Percentiles rank a stretch among this genome's conserved stretches.
phyloP scores from a whole-genome alignment of 371 early-diverging fungal species.

The Pancytospora philotis region DNA sequence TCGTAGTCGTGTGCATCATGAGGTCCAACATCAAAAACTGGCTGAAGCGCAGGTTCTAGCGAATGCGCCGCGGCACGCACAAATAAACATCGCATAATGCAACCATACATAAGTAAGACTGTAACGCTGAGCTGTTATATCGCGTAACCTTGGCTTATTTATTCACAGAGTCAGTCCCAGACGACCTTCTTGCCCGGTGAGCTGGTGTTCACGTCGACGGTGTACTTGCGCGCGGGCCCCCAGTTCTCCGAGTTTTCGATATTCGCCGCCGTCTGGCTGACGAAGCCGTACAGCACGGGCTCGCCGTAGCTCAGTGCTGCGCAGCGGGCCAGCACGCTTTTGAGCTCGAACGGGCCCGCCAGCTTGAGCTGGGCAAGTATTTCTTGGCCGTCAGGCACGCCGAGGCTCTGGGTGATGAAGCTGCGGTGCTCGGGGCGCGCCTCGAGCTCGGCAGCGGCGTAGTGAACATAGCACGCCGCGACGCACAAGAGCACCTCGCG shows the following conservation, averaged over 20 bases:
- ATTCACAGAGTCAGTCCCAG: constrained; percentile 1
- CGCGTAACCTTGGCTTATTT: too few relatives aligned
- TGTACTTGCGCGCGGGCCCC: not conserved
- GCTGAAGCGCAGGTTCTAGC: too few relatives aligned
- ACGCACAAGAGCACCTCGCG: not conserved
- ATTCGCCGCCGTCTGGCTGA: not conserved
- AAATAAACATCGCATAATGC: too few relatives aligned
- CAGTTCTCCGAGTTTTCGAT: not conserved
- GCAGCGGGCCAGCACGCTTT: not conserved
- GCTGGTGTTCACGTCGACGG: not conserved
- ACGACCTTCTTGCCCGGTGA: not conserved
- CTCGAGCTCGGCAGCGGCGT: not conserved
- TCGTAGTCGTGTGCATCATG: not conserved
- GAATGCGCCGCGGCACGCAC: too few relatives aligned
- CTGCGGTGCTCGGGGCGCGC: not conserved
- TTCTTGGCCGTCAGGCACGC: not conserved
- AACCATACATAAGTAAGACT: too few relatives aligned
- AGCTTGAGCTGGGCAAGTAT: not conserved
- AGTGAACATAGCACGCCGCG: not conserved
- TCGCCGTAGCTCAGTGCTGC: not conserved
- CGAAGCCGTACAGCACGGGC: not conserved
- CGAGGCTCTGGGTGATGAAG: not conserved
- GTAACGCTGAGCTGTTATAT: too few relatives aligned
- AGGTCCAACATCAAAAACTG: not conserved
- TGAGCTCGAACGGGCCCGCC: not conserved